These are phyloP conservation scores for Lasiodiplodia citricola DNA, from an alignment of 2,329 filamentous ascomycete genomes.

Conservation along the genomic window DNA sequence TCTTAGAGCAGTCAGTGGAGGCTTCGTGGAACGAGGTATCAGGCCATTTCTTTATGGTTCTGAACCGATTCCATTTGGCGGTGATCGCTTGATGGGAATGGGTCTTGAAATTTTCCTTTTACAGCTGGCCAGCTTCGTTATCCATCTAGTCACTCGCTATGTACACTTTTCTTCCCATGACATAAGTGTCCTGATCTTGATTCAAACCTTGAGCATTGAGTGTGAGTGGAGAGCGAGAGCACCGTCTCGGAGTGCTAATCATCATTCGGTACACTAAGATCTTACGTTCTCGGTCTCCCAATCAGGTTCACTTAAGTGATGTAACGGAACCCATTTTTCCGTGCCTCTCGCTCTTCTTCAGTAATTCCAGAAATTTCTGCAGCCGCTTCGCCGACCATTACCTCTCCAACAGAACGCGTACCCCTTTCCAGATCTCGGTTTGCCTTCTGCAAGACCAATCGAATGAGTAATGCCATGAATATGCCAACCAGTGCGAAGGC, in stretches of 20 bases:
- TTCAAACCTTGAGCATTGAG: too few relatives aligned
- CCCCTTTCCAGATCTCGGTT: slow-evolving; percentile 12
- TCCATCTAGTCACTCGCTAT: not conserved
- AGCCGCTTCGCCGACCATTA: too few relatives aligned
- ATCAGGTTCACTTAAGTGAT: too few relatives aligned
- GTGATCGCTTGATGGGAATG: not conserved
- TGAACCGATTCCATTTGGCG: not conserved
- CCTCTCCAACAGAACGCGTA: too few relatives aligned
- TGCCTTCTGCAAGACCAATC: slow-evolving; percentile 13
- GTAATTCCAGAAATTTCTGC: too few relatives aligned
- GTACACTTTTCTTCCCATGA: not conserved
- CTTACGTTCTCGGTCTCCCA: too few relatives aligned
- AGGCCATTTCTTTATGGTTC: not conserved
- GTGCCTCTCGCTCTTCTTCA: too few relatives aligned
- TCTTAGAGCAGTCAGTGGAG: not conserved
- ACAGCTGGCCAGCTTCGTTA: not conserved
- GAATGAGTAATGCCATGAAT: not conserved
- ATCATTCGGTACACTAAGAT: too few relatives aligned
- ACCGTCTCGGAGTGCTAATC: too few relatives aligned
- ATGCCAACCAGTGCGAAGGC: slow-evolving; percentile 15
- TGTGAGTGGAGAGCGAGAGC: too few relatives aligned
- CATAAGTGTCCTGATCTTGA: too few relatives aligned
- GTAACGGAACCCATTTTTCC: too few relatives aligned
- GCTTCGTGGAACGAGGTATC: not conserved
- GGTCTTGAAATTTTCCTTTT: not conserved